phyloP scores from a whole-genome alignment of 495 filamentous ascomycete species.

The Penicillium cinerascens region DNA sequence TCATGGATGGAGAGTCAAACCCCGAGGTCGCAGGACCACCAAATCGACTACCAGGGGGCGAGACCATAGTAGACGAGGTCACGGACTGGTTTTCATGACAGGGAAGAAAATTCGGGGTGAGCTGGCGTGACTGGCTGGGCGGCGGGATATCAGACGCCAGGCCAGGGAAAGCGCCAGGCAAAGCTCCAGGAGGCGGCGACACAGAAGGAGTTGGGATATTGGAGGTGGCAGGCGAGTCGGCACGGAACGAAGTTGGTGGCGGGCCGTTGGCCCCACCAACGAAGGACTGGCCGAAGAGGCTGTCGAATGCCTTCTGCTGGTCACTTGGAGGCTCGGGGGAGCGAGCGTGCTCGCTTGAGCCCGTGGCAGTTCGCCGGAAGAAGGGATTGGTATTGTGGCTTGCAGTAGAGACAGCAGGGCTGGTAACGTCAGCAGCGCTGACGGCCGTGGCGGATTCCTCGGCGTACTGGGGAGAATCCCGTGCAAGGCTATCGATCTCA shows the following conservation, averaged over 20 bases:
- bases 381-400: constrained; percentile 87
- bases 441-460: constrained; percentile 38
- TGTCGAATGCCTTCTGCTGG: constrained; percentile 75
- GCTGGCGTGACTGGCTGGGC: constrained; percentile 64
- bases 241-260: constrained; percentile 64
- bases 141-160: constrained; percentile 49
- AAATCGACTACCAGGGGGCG: constrained; percentile 72
- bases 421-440: constrained; percentile 45
- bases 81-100: constrained; percentile 64
- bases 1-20: constrained; percentile 57
- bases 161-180: constrained; percentile 37
- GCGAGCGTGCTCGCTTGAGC: constrained; percentile 55
- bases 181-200: constrained; percentile 50
- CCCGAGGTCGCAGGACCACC: constrained; percentile 51
- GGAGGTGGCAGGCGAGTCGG: constrained; percentile 51
- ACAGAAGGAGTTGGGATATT: constrained; percentile 56
- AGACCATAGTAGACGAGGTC: constrained; percentile 73
- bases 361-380: constrained; percentile 69
- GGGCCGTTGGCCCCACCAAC: constrained; percentile 46
- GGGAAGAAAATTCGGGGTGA: constrained; percentile 67
- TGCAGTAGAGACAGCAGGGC: constrained; percentile 68
- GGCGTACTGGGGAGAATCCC: constrained; percentile 42
- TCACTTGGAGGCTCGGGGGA: constrained; percentile 42
- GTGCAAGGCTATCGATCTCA: constrained; percentile 68
- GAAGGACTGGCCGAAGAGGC: constrained; percentile 80